These are phyloP conservation scores for Hyphopichia khmerensis DNA, from an alignment of 1,139 yeast species.

Conservation along the genomic window DNA sequence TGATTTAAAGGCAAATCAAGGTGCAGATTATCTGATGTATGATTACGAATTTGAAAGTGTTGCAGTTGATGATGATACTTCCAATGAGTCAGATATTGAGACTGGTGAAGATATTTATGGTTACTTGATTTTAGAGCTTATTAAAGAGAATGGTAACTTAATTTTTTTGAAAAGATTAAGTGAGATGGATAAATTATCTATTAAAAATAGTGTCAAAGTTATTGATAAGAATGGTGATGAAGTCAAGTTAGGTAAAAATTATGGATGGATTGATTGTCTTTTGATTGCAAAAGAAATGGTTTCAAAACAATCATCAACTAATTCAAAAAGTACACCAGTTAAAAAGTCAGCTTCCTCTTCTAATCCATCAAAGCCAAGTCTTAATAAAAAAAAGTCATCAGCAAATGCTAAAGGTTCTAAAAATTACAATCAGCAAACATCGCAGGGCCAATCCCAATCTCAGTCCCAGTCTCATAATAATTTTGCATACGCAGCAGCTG, in stretches of 20 bases:
- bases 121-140: slow-evolving; percentile 62
- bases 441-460: slow-evolving; percentile 7
- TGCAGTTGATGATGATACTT: slow-evolving; percentile 40
- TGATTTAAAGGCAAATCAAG: slow-evolving; percentile 50
- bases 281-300: slow-evolving; percentile 45
- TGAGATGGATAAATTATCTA: slow-evolving; percentile 18
- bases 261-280: slow-evolving; percentile 50
- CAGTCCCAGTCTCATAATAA: slow-evolving; percentile 15
- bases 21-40: slow-evolving; percentile 69
- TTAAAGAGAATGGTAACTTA: slow-evolving; percentile 55
- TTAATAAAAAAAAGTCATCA: not conserved
- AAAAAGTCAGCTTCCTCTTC: slow-evolving; percentile 4
- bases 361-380: slow-evolving; percentile 6
- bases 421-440: not conserved
- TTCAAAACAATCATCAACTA: slow-evolving; percentile 10
- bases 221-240: slow-evolving; percentile 32
- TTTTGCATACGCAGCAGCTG: slow-evolving; percentile 51
- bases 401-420: not conserved
- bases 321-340: slow-evolving; percentile 1
- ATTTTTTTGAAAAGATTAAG: slow-evolving; percentile 52
- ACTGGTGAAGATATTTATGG: slow-evolving; percentile 45
- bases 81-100: slow-evolving; percentile 21
- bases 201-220: slow-evolving; percentile 37
- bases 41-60: slow-evolving; percentile 64
- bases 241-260: slow-evolving; percentile 34